phyloP scores from a whole-genome alignment of 805 yeast genomes.

The Pichia deserticola region DNA sequence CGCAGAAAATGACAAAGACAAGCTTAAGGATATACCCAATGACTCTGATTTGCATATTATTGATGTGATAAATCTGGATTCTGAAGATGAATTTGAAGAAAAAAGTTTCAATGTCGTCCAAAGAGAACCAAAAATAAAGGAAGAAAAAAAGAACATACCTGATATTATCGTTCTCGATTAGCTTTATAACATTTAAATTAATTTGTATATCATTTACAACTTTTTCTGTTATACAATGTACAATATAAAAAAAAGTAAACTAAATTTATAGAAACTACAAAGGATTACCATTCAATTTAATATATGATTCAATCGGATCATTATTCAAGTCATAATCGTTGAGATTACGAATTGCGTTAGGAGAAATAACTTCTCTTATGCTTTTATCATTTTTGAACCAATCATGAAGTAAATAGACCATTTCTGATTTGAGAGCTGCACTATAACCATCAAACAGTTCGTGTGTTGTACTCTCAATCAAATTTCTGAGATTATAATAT shows the following conservation, averaged over 20 bases:
- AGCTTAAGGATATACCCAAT: constrained; percentile 29
- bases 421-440: constrained; percentile 39
- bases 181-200: no score
- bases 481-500: constrained; percentile 54
- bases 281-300: constrained; percentile 33
- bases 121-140: not conserved
- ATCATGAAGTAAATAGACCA: constrained; percentile 52
- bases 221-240: no score
- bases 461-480: constrained; percentile 51
- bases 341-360: constrained; percentile 38
- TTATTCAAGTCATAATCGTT: constrained; percentile 39
- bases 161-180: constrained; percentile 5
- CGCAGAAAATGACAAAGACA: constrained; percentile 17
- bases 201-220: no score
- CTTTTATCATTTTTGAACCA: constrained; percentile 65
- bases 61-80: constrained; percentile 20
- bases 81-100: constrained; percentile 5
- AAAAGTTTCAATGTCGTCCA: not conserved
- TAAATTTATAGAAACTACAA: constrained; percentile 9
- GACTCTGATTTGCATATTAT: constrained; percentile 38
- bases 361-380: constrained; percentile 48
- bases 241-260: no score
- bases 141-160: not conserved
- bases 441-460: constrained; percentile 44
- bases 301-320: constrained; percentile 53